Evolutionary conservation across 306 rosid species (phyloP).

Genomic region (Casuarina equisetifolia): DNA sequence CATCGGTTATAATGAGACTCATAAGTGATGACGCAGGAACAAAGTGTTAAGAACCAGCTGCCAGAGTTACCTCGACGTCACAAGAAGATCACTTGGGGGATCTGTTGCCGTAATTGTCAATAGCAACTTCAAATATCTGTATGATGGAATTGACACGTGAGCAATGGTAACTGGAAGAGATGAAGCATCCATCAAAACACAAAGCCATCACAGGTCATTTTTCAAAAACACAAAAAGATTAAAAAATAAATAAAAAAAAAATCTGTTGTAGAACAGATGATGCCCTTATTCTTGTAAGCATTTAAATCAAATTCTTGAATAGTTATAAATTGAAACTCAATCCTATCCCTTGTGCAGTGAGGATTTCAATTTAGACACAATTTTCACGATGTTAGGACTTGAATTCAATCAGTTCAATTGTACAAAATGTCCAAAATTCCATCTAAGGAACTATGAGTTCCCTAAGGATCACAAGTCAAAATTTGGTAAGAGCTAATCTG

Average conservation of each 20-base stretch:
- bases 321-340: not conserved
- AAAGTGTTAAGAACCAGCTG: conserved; percentile 27
- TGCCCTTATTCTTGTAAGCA: not conserved
- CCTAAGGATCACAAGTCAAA: not conserved
- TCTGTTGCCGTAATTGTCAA: conserved; percentile 40
- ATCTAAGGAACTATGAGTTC: not conserved
- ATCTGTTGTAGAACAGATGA: not conserved
- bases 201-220: not conserved
- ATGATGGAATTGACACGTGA: conserved; percentile 35
- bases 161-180: conserved; percentile 19
- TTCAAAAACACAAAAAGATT: not conserved
- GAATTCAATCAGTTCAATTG: not conserved
- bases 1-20: not conserved
- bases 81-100: conserved; percentile 35
- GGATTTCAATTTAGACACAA: not conserved
- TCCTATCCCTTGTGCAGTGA: not conserved
- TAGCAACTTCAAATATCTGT: conserved; percentile 56
- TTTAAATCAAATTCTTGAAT: not conserved
- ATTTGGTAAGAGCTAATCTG: not conserved
- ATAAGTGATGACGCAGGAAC: conserved; percentile 19
- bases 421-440: not conserved
- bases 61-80: conserved; percentile 49
- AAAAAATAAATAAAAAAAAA: no score
- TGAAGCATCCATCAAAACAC: not conserved
- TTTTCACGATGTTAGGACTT: not conserved